Percentiles rank a stretch among this genome's conserved stretches.
These are phyloP conservation scores for Crithidia sp. DNA, from an alignment of 208 protist genomes.

Conservation along the genomic window DNA sequence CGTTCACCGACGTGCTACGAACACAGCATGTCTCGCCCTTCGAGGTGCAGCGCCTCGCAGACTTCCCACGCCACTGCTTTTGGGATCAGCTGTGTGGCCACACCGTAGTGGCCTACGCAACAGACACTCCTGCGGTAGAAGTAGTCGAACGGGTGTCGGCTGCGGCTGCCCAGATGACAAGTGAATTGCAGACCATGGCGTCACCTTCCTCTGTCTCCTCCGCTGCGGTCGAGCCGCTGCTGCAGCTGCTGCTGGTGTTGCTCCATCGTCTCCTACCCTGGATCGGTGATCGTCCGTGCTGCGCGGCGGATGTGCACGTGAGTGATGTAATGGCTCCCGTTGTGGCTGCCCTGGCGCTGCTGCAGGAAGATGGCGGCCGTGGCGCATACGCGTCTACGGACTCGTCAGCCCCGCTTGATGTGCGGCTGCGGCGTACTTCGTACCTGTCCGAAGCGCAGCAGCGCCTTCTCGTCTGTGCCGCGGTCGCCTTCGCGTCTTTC, in stretches of 20 bases:
- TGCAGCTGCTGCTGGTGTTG: not conserved
- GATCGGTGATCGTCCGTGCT: not conserved
- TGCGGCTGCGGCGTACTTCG: slow-evolving; percentile 7
- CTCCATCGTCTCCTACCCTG: not conserved
- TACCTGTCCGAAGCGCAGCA: slow-evolving; percentile 14
- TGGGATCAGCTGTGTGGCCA: slow-evolving; percentile 27
- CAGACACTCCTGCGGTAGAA: not conserved
- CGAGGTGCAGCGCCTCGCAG: not conserved
- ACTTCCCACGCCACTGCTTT: slow-evolving; percentile 16
- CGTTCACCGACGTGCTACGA: not conserved
- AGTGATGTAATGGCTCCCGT: slow-evolving; percentile 13
- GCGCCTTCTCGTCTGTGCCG: slow-evolving; percentile 21
- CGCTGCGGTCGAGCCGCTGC: not conserved
- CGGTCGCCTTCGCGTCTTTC: slow-evolving; percentile 13
- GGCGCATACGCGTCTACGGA: not conserved
- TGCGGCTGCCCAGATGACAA: slow-evolving; percentile 2
- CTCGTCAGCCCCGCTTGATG: slow-evolving; percentile 7
- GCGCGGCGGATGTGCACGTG: slow-evolving; percentile 1
- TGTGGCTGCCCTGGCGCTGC: not conserved
- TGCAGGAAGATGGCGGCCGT: not conserved
- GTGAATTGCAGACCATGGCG: no score
- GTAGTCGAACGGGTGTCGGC: slow-evolving; percentile 12
- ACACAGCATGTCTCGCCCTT: not conserved
- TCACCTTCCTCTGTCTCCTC: no score
- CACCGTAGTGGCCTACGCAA: slow-evolving; percentile 6